phyloP scores from a whole-genome alignment of 139 green algal species.

The Closterium sp. region DNA sequence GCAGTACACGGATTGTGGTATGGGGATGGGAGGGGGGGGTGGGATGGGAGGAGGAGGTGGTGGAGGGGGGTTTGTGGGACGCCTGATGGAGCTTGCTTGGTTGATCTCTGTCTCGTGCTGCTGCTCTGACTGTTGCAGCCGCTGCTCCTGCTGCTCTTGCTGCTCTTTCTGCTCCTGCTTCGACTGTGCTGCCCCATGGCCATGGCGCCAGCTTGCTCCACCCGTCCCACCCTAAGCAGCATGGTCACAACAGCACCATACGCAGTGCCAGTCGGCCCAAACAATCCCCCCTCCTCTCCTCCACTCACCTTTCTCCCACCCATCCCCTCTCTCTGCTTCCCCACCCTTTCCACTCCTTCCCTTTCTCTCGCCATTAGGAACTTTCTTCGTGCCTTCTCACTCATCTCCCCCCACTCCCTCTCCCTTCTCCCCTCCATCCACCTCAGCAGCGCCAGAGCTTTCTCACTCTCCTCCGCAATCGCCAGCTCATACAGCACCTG shows the following conservation, averaged over 20 bases:
- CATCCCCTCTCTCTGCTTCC: neutral
- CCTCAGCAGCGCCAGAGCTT: neutral
- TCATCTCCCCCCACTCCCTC: neutral
- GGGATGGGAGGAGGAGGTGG: too few species aligned
- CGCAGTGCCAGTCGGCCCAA: neutral
- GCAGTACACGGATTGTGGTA: neutral
- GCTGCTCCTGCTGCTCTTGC: neutral
- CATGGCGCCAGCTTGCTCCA: neutral
- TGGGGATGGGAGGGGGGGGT: neutral
- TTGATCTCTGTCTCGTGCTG: too few species aligned
- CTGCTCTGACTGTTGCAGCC: neutral
- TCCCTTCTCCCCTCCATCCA: neutral
- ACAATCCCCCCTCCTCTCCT: neutral
- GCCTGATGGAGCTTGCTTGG: too few species aligned
- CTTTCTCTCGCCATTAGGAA: neutral
- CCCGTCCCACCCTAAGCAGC: neutral
- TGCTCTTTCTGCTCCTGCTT: neutral
- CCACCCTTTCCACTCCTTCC: neutral
- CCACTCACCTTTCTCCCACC: neutral
- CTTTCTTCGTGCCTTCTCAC: neutral
- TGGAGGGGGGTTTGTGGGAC: too few species aligned
- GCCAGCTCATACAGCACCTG: neutral
- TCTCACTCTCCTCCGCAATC: neutral
- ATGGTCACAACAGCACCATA: neutral
- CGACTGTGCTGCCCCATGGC: neutral